phyloP scores from a whole-genome alignment of 2,329 filamentous ascomycete species.

The Fonsecaea erecta region DNA sequence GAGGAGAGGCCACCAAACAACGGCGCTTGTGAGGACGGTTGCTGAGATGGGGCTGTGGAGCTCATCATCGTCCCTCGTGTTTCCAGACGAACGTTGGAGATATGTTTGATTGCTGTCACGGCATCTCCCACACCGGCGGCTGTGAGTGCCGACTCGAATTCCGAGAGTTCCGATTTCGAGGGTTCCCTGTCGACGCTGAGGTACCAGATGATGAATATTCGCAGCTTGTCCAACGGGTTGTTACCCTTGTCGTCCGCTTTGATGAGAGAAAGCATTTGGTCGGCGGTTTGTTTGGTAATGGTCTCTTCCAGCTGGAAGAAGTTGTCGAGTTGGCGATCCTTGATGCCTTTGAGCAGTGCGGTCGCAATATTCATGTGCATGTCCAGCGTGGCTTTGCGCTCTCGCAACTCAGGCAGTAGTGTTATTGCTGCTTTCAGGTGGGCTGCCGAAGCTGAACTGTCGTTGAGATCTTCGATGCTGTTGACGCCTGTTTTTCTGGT shows the following conservation, averaged over 20 bases:
- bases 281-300: constrained; percentile 86
- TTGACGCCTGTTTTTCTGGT: constrained; percentile 94
- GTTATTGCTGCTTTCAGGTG: constrained; percentile 97
- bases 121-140: constrained; percentile 70
- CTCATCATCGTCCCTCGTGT: constrained; percentile 99
- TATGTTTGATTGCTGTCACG: constrained; percentile 77
- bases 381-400: constrained; percentile 89
- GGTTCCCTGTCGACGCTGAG: constrained; percentile 91
- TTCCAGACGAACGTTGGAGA: constrained; percentile 88
- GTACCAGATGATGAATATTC: constrained; percentile 96
- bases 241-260: constrained; percentile 81
- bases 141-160: constrained; percentile 82
- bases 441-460: constrained; percentile 85
- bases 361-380: constrained; percentile 99
- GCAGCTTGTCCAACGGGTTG: constrained; percentile 83
- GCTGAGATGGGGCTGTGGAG: constrained; percentile 71
- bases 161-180: constrained; percentile 77
- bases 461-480: constrained; percentile 89
- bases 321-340: constrained; percentile 91
- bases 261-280: constrained; percentile 85
- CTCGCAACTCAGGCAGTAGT: constrained; percentile 84
- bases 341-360: constrained; percentile 78
- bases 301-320: constrained; percentile 96
- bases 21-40: constrained; percentile 60
- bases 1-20: constrained; percentile 93